Evolutionary conservation across 2,329 filamentous ascomycete species (phyloP).

Genomic region (Phialemonium atrogriseum): DNA sequence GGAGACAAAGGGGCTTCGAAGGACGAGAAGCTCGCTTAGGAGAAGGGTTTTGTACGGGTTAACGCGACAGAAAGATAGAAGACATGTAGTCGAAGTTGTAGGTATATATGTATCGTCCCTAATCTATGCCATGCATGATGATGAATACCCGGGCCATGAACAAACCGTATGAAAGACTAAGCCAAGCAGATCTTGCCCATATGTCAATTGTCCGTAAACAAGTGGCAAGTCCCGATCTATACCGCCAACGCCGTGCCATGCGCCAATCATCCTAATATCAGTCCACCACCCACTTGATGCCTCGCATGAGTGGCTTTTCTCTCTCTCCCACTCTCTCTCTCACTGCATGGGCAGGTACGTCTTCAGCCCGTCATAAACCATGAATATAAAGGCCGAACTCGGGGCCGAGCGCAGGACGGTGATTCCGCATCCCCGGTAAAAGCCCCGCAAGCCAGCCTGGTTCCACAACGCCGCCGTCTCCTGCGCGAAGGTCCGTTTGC

Average conservation of each 20-base stretch:
- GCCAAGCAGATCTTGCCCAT: too few relatives aligned
- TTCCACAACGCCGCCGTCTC: constrained; percentile 71
- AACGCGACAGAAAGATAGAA: too few relatives aligned
- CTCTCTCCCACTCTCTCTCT: background rate
- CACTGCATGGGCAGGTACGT: constrained; percentile 46
- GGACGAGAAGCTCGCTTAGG: constrained; percentile 20
- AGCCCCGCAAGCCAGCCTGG: constrained; percentile 70
- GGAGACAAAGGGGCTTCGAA: constrained; percentile 19
- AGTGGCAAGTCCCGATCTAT: too few relatives aligned
- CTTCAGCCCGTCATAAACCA: constrained; percentile 84
- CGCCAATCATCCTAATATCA: constrained; percentile 9
- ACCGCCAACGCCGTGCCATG: constrained; percentile 5
- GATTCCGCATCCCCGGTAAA: constrained; percentile 93
- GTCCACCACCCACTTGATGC: background rate
- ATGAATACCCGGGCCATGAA: too few relatives aligned
- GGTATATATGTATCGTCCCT: too few relatives aligned
- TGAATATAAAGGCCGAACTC: constrained; percentile 97
- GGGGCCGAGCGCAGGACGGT: constrained; percentile 82
- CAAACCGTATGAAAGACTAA: too few relatives aligned
- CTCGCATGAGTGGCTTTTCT: too few relatives aligned
- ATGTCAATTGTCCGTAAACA: too few relatives aligned
- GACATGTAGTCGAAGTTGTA: too few relatives aligned
- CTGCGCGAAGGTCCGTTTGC: constrained; percentile 59
- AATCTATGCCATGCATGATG: too few relatives aligned
- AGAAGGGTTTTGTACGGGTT: too few relatives aligned